Percentiles rank a stretch among this genome's conserved stretches.
These are phyloP conservation scores for Zygosaccharomyces pseudobailii DNA, from an alignment of 1,139 yeast genomes.

Conservation along the genomic window DNA sequence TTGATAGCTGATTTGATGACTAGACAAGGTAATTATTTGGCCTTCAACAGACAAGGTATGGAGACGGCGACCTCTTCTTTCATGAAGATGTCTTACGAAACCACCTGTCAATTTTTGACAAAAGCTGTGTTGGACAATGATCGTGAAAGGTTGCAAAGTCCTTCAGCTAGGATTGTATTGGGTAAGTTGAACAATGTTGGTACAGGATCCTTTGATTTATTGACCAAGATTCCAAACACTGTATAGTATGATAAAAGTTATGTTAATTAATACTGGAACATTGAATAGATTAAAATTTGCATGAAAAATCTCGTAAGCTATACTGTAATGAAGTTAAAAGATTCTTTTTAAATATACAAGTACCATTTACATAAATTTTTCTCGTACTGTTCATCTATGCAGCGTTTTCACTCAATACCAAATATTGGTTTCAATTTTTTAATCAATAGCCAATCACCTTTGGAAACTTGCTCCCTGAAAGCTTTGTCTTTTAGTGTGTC, in stretches of 20 bases:
- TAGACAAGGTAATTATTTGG: slow-evolving; percentile 92
- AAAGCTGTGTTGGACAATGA: slow-evolving; percentile 94
- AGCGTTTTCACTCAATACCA: slow-evolving; percentile 37
- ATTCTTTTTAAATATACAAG: neutral
- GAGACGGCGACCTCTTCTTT: slow-evolving; percentile 93
- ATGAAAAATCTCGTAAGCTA: neutral
- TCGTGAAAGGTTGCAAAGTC: slow-evolving; percentile 81
- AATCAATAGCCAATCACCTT: slow-evolving; percentile 92
- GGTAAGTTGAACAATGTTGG: slow-evolving; percentile 93
- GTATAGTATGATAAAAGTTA: slow-evolving; percentile 4
- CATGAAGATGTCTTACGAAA: slow-evolving; percentile 98
- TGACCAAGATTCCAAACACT: slow-evolving; percentile 55
- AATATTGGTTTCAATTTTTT: slow-evolving; percentile 84
- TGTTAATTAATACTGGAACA: neutral
- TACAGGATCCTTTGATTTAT: slow-evolving; percentile 91
- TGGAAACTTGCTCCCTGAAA: slow-evolving; percentile 86
- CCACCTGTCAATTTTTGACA: slow-evolving; percentile 95
- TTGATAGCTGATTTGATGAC: slow-evolving; percentile 99
- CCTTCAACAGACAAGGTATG: slow-evolving; percentile 97
- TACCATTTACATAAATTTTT: neutral
- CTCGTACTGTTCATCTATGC: neutral
- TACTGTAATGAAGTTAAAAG: neutral
- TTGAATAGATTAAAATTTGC: neutral
- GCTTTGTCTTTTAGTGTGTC: slow-evolving; percentile 98
- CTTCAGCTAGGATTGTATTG: slow-evolving; percentile 90